Evolutionary conservation across 164 flowering plant genomes (phyloP).

Genomic region (Umbellularia californica): DNA sequence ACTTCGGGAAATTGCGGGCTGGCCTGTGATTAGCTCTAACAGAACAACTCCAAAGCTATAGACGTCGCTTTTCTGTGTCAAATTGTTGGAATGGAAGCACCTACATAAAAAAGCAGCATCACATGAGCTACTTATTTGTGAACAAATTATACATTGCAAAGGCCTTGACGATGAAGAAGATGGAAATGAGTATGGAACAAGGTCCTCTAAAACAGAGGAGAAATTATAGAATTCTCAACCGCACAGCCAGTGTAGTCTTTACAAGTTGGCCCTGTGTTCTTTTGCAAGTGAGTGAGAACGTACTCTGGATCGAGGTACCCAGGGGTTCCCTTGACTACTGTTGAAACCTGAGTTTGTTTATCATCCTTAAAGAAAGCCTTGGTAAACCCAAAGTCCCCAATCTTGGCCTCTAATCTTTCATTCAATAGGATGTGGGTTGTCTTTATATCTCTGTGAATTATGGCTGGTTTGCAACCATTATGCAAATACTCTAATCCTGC

Average conservation of each 20-base stretch:
- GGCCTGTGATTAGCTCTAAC: constrained; percentile 44
- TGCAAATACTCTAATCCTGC: constrained; percentile 56
- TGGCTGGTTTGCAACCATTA: constrained; percentile 46
- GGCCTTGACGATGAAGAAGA: too few relatives aligned
- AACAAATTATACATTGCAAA: too few relatives aligned
- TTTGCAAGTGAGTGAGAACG: constrained; percentile 9
- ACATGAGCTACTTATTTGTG: too few relatives aligned
- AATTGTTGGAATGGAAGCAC: constrained; percentile 20
- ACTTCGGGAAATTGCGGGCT: constrained; percentile 13
- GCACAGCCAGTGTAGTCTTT: too few relatives aligned
- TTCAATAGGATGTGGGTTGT: constrained; percentile 39
- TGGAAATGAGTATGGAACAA: too few relatives aligned
- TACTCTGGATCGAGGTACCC: constrained; percentile 68
- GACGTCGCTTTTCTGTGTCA: constrained; percentile 51
- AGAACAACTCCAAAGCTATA: constrained; percentile 54
- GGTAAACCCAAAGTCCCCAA: constrained; percentile 56
- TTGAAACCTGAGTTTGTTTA: constrained; percentile 21
- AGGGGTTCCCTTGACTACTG: constrained; percentile 39
- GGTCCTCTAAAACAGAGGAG: too few relatives aligned
- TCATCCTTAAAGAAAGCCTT: constrained; percentile 29
- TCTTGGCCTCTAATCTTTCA: constrained; percentile 38
- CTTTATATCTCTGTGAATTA: constrained; percentile 53
- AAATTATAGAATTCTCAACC: too few relatives aligned
- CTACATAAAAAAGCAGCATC: constrained; percentile 6
- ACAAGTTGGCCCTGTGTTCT: too few relatives aligned